Conservation (phyloP, 345 rosid species). For the Gossypium turneri region DNA sequence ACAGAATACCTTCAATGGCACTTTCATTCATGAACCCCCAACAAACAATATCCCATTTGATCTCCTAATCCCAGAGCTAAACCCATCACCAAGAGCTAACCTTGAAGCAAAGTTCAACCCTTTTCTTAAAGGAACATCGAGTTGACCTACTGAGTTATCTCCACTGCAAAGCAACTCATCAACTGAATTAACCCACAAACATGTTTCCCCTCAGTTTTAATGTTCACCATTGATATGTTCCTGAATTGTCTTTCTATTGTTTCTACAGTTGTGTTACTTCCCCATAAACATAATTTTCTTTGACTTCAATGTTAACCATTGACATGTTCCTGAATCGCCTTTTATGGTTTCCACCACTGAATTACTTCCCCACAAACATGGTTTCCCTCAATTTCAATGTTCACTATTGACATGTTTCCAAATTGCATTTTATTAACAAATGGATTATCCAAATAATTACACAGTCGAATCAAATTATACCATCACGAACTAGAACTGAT, state of each 20-base stretch:
- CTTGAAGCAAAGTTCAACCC: slow-evolving; percentile 31
- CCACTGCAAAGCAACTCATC: slow-evolving; percentile 61
- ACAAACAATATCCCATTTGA: slow-evolving; percentile 45
- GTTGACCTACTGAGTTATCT: slow-evolving; percentile 45
- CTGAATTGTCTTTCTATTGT: background rate
- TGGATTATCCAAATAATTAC: too few species aligned
- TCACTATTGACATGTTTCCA: too few species aligned
- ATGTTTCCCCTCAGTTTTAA: slow-evolving; percentile 63
- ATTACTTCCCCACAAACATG: background rate
- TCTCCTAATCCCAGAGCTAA: slow-evolving; percentile 53
- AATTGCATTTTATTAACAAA: too few species aligned
- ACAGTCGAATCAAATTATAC: too few species aligned
- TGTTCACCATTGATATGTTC: slow-evolving; percentile 5
- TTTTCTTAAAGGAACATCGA: slow-evolving; percentile 39
- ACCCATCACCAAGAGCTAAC: slow-evolving; percentile 55
- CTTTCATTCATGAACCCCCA: slow-evolving; percentile 56
- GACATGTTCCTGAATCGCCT: background rate
- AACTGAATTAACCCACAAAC: slow-evolving; percentile 60
- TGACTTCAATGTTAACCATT: slow-evolving; percentile 30
- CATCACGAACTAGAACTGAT: too few species aligned
- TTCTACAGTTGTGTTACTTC: background rate
- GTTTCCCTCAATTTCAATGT: too few species aligned
- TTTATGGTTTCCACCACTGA: background rate
- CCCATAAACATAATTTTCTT: background rate
- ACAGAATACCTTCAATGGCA: slow-evolving; percentile 15